Base-by-base conservation (phyloP, 2,329 filamentous ascomycete genomes). In the Sporothrix dimorphospora region DNA sequence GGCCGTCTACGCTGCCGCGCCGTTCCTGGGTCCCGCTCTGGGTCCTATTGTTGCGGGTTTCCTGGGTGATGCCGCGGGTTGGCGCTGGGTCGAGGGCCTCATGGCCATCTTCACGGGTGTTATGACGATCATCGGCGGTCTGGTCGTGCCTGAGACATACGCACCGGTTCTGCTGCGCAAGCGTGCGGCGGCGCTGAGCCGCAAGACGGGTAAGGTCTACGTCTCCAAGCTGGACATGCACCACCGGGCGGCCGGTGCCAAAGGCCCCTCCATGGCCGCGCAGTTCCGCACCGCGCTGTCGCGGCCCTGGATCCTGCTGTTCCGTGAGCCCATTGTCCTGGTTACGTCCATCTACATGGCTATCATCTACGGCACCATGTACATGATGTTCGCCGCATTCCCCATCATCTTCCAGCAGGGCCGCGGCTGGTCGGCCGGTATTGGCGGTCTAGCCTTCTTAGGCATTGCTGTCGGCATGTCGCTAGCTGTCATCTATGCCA, bases 61-160 rank as follows among this genome's bases (percentile, higher is more conserved):
- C 78, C 81, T 92, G 1, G 88, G 89, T 11, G 84, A 89, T 78
- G 83, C 85, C 1, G 85, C 84, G 16, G 90, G 90, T 19, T 92
- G 91, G 91, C 83, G 89, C 76, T 92, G 91, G 91, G 87, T 92
- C 27, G 85, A 90, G 80, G 90, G 89, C 1, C 81, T 92, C 9
- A 85, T 91, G 81, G 86, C 88, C 66, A 86, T 87, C 73, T 90
- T 92, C 78, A 89, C 88, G 2, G 89, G 88, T 11, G 80, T 85
- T 12, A 83, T 91, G 67, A 90, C 88, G 85, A 85, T 90, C 68
- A 69, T 83, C 24, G 85, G 85, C 72, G 77, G 83, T 0, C 75
- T 88, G 21, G 75, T 84, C 61, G 83, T 90, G 4, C 88, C 88
- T 4, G 88, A 90, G 79, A 90, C 88, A 0, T 90, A 90, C 78